Percentiles rank a stretch among this genome's conserved stretches.
These are phyloP conservation scores for Arachis monticola DNA, from an alignment of 331 rosid species.

Conservation along the genomic window DNA sequence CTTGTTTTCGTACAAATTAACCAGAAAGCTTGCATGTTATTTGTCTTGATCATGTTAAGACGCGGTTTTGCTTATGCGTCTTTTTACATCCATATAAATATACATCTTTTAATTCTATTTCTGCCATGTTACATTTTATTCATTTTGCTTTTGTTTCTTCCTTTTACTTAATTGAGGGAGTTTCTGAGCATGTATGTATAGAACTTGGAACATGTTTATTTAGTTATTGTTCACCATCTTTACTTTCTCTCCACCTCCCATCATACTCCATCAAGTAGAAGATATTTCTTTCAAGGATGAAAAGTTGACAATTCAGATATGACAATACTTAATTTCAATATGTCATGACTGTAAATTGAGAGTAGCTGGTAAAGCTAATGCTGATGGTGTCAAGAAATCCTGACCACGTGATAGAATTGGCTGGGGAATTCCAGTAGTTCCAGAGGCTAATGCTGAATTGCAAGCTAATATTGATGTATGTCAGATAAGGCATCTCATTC, in stretches of 20 bases:
- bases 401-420: constrained; percentile 79
- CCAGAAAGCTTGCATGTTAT: constrained; percentile 7
- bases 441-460: constrained; percentile 94
- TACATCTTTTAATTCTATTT: not conserved
- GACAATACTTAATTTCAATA: constrained; percentile 37
- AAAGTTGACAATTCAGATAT: constrained; percentile 4
- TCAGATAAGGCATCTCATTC: constrained; percentile 32
- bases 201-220: not conserved
- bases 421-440: constrained; percentile 81
- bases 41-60: constrained; percentile 21
- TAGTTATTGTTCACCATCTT: constrained; percentile 13
- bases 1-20: not conserved
- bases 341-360: constrained; percentile 69
- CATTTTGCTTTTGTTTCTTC: constrained; percentile 25
- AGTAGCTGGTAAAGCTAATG: constrained; percentile 84
- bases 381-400: constrained; percentile 77
- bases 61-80: constrained; percentile 2
- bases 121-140: constrained; percentile 11
- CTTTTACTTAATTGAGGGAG: constrained; percentile 8
- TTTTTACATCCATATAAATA: constrained; percentile 13
- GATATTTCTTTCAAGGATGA: constrained; percentile 15
- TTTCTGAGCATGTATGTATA: not conserved
- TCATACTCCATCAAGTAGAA: constrained; percentile 3
- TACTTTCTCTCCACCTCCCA: constrained; percentile 2
- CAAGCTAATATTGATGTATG: constrained; percentile 94